Evolutionary conservation across 306 rosid species (phyloP).

Genomic region (Dalbergia oliveri): DNA sequence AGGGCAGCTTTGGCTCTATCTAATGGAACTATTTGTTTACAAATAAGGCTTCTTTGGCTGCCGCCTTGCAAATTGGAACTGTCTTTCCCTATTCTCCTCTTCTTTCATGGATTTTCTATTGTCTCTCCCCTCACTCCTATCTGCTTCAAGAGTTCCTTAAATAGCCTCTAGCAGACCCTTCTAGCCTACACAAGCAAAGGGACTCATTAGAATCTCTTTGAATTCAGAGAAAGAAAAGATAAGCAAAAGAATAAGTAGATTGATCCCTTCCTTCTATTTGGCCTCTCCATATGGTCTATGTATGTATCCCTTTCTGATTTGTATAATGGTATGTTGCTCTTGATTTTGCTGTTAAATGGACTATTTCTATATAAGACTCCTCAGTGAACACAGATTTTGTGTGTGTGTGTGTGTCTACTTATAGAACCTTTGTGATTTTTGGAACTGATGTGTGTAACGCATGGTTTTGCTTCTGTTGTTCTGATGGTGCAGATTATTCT

Average conservation of each 20-base stretch:
- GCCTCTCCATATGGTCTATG: too few relatives aligned
- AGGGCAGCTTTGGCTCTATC: conserved; percentile 67
- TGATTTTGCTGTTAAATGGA: too few relatives aligned
- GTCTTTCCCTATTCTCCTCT: conserved; percentile 20
- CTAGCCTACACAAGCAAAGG: conserved; percentile 18
- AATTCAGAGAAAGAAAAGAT: background rate
- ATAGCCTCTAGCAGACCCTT: conserved; percentile 22
- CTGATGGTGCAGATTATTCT: conserved; percentile 28
- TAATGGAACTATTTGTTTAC: conserved; percentile 50
- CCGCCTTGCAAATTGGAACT: conserved; percentile 55
- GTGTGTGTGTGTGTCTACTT: background rate
- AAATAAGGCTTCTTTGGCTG: conserved; percentile 42
- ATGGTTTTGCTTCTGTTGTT: too few relatives aligned
- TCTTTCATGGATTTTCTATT: conserved; percentile 54
- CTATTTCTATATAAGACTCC: too few relatives aligned
- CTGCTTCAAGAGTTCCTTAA: conserved; percentile 36
- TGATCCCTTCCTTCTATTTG: background rate
- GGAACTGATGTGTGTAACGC: too few relatives aligned
- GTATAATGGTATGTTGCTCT: too few relatives aligned
- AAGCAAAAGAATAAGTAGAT: background rate
- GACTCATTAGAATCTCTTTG: conserved; percentile 24
- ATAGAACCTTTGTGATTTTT: too few relatives aligned
- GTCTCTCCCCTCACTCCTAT: conserved; percentile 47
- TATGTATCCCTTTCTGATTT: too few relatives aligned
- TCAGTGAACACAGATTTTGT: too few relatives aligned